Evolutionary conservation across 768 basidiomycete genomes (phyloP).

Genomic region (Hygrocybe coccinea): DNA sequence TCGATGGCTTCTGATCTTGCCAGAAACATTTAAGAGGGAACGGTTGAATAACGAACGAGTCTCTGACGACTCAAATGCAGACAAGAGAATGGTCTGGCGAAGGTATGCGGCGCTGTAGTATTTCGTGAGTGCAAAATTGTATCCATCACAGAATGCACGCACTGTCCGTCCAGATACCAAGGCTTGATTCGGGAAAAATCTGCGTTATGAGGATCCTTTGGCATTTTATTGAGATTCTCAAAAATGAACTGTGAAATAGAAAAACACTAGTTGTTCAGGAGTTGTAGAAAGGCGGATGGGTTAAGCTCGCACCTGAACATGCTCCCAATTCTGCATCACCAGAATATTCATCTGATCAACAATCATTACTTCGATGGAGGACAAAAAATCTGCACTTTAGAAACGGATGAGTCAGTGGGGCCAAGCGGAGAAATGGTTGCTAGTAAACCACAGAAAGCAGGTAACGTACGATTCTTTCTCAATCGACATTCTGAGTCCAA

Average conservation of each 20-base stretch:
- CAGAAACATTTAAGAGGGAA: constrained; percentile 76
- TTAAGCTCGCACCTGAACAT: constrained; percentile 66
- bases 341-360: constrained; percentile 90
- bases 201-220: constrained; percentile 87
- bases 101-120: constrained; percentile 67
- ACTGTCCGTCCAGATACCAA: constrained; percentile 97
- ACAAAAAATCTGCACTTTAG: constrained; percentile 85
- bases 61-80: constrained; percentile 87
- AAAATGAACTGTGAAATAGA: constrained; percentile 64
- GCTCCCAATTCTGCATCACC: constrained; percentile 99
- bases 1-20: constrained; percentile 69
- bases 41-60: constrained; percentile 72
- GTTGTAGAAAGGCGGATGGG: not conserved
- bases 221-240: constrained; percentile 78
- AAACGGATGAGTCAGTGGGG: not conserved
- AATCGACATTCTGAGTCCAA: constrained; percentile 85
- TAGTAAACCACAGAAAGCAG: not conserved
- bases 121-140: not conserved
- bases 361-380: constrained; percentile 87
- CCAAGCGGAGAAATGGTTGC: too few relatives aligned
- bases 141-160: constrained; percentile 27
- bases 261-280: not conserved
- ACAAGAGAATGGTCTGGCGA: constrained; percentile 84
- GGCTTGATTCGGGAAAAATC: constrained; percentile 98
- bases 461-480: constrained; percentile 84